Evolutionary conservation across 2,329 filamentous ascomycete species (phyloP).

Genomic region (Colletotrichum karsti): DNA sequence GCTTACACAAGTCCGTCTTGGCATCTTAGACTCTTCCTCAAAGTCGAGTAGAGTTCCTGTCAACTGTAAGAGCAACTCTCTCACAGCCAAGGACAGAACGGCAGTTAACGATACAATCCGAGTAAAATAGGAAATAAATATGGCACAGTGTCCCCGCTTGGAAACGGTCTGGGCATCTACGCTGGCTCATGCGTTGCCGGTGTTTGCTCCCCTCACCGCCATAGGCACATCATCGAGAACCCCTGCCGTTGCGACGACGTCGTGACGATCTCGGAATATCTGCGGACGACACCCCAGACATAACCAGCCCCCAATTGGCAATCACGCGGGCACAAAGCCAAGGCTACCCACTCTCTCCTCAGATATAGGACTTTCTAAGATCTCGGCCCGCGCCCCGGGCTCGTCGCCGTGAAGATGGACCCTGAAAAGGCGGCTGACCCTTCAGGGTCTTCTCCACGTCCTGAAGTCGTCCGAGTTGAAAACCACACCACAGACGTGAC

Average conservation of each 20-base stretch:
- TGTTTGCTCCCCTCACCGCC: not conserved
- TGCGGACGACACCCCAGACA: not conserved
- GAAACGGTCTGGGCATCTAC: accelerated
- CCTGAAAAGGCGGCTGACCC: not conserved
- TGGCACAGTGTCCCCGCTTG: not conserved
- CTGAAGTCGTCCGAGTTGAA: not conserved
- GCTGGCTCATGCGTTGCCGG: not conserved
- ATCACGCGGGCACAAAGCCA: not conserved
- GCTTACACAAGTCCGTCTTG: not conserved
- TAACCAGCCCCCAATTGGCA: not conserved
- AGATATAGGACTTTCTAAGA: not conserved
- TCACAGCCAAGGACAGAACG: not conserved
- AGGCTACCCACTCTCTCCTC: not conserved
- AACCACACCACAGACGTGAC: not conserved
- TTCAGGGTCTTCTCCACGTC: not conserved
- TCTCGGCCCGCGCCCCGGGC: not conserved
- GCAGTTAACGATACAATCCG: not conserved
- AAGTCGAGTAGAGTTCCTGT: not conserved
- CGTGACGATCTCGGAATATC: not conserved
- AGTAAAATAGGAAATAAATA: not conserved
- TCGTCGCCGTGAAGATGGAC: not conserved
- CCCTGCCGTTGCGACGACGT: not conserved
- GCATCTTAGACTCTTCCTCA: not conserved
- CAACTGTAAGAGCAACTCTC: not conserved
- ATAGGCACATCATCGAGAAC: not conserved